Evolutionary conservation across 2,329 filamentous ascomycete species (phyloP).

Genomic region (Cercospora zeae-maydis): DNA sequence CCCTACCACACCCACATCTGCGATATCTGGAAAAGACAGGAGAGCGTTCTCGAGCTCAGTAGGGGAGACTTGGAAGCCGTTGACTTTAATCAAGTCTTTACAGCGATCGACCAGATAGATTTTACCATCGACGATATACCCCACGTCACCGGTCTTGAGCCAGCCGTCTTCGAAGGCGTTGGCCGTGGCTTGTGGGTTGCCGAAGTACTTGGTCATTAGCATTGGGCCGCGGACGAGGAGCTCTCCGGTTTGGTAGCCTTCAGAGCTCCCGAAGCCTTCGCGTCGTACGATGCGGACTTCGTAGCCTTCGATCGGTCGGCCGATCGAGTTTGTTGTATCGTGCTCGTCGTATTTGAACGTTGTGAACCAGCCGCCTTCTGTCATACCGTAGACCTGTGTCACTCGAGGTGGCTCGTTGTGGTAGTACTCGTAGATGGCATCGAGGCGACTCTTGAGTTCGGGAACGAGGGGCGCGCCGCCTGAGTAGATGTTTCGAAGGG

Average conservation of each 20-base stretch:
- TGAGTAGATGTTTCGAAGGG: slow-evolving; percentile 45
- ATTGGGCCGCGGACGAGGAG: slow-evolving; percentile 41
- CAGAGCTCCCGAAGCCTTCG: slow-evolving; percentile 15
- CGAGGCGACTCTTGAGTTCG: slow-evolving; percentile 41
- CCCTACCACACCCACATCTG: slow-evolving; percentile 32
- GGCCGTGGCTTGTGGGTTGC: slow-evolving; percentile 31
- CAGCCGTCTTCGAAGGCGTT: slow-evolving; percentile 53
- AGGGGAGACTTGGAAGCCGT: slow-evolving; percentile 36
- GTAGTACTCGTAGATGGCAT: slow-evolving; percentile 37
- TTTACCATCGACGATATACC: slow-evolving; percentile 31
- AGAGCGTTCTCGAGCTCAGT: slow-evolving; percentile 35
- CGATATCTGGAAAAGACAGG: slow-evolving; percentile 25
- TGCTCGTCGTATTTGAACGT: slow-evolving; percentile 41
- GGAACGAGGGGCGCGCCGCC: slow-evolving; percentile 51
- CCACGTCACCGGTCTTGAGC: slow-evolving; percentile 82
- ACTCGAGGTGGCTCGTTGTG: slow-evolving; percentile 42
- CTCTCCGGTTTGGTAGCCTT: slow-evolving; percentile 50
- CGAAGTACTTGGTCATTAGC: slow-evolving; percentile 42
- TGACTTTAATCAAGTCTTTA: slow-evolving; percentile 39
- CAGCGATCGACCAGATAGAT: slow-evolving; percentile 36
- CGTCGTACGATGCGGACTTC: slow-evolving; percentile 35
- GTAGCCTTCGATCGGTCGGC: slow-evolving; percentile 42
- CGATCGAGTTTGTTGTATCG: slow-evolving; percentile 48
- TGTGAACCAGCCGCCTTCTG: slow-evolving; percentile 47
- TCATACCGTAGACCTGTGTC: slow-evolving; percentile 54